Evolutionary conservation across 768 basidiomycete genomes (phyloP), one percentile per base, ranked within the genome.

Genomic region (Polyporus arcularius): DNA sequence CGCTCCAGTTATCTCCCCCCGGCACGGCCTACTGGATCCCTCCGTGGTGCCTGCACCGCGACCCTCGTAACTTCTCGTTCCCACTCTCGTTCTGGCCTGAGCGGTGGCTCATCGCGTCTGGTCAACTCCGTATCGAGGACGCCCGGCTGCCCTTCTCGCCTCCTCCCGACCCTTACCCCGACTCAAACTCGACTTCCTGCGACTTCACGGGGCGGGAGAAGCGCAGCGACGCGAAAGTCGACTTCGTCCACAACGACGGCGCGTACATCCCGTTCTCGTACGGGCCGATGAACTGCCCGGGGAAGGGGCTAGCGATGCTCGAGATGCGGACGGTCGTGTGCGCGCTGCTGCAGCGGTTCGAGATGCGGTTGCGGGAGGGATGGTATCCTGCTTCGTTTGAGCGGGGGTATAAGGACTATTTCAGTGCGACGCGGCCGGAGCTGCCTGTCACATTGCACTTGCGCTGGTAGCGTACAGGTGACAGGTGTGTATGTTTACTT

Each of bases 231-330:
- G 7, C 10, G 43, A 46, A 16, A 8, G 3, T n/a, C 51, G 15
- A 8, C 0, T 32, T 66, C 42, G 57, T 68, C 43, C 60, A 65
- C 54, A 72, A 77, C 60, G n/a, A 63, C 10, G 49, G 51, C 54
- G 77, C 71, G 15, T 80, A 75, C 69, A 71, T 76, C 39, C 77
- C 80, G 3, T 80, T 80, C 64, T 80, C 78, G 26, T 68, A 71
- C 45, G 83, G 84, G 0, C 81, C 82, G 16, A 75, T 78, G 14
- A 80, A 81, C 61, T 85, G 84, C 63, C 77, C 74, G 8, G 83
- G 83, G n/a, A 78, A 76, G 64, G 64, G 77, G 68, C 70, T 80
- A n/a, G 80, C 80, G 48, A 65, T 74, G 60, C 66, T 68, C 31
- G 75, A 77, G 60, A 58, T 77, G 64, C 71, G 72, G 43, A 67